These are phyloP conservation scores for Lycium barbarum DNA, from an alignment of 257 asterid genomes.

Conservation along the genomic window DNA sequence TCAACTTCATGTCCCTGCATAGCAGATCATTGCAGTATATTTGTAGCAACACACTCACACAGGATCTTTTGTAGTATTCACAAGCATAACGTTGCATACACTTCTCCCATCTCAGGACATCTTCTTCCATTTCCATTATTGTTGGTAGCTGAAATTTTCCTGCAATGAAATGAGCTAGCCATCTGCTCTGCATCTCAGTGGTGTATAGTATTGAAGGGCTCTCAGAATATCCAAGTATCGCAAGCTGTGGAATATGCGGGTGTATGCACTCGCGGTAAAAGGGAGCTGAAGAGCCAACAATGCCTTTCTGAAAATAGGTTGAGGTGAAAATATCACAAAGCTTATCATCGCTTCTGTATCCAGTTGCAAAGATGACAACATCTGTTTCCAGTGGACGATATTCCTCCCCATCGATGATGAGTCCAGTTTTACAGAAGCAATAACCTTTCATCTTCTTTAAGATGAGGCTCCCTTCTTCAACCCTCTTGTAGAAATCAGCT, in stretches of 20 bases:
- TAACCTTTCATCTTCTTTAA: constrained; percentile 41
- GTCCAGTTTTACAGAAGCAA: constrained; percentile 48
- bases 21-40: constrained; percentile 64
- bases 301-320: constrained; percentile 42
- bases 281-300: constrained; percentile 52
- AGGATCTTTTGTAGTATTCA: constrained; percentile 52
- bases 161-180: constrained; percentile 61
- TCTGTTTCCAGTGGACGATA: constrained; percentile 45
- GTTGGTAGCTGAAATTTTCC: constrained; percentile 54
- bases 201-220: constrained; percentile 56
- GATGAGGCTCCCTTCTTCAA: constrained; percentile 55
- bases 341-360: constrained; percentile 60
- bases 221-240: constrained; percentile 66
- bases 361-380: constrained; percentile 61
- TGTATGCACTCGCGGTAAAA: constrained; percentile 74
- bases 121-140: constrained; percentile 56
- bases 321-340: constrained; percentile 51
- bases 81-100: constrained; percentile 41
- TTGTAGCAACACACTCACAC: constrained; percentile 60
- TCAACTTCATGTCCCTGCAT: constrained; percentile 57
- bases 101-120: constrained; percentile 50
- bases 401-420: constrained; percentile 34
- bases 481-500: constrained; percentile 48
- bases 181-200: constrained; percentile 60
- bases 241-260: constrained; percentile 64